Evolutionary conservation across 148 eudicot genomes (phyloP).

Genomic region (Suaeda aralocaspica): DNA sequence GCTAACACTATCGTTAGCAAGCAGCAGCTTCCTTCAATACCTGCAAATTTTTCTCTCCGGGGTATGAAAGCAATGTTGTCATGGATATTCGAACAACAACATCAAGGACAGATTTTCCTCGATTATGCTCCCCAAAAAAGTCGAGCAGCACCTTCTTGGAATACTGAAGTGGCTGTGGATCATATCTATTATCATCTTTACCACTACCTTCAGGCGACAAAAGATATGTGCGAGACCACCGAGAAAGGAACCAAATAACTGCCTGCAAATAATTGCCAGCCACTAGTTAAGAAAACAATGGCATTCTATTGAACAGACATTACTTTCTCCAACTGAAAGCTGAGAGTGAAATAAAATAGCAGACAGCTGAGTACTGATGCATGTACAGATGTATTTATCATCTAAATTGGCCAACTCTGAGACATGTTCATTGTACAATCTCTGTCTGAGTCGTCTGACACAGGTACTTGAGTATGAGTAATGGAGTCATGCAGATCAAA

Average conservation of each 20-base stretch:
- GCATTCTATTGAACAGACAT: background rate
- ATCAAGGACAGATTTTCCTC: conserved; percentile 66
- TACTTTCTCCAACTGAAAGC: background rate
- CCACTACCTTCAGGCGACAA: conserved; percentile 52
- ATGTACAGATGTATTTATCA: too few species aligned
- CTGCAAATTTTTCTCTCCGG: conserved; percentile 96
- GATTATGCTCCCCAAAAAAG: conserved; percentile 60
- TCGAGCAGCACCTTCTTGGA: conserved; percentile 44
- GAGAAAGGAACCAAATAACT: conserved; percentile 84
- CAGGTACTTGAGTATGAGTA: background rate
- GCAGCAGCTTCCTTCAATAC: conserved; percentile 30
- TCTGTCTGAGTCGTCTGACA: too few species aligned
- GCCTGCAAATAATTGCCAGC: conserved; percentile 49
- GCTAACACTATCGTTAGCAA: background rate
- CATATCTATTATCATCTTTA: conserved; percentile 17
- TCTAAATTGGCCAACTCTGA: background rate
- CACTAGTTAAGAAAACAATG: background rate
- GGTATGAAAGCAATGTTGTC: conserved; percentile 63
- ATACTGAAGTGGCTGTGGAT: conserved; percentile 31
- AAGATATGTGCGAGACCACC: conserved; percentile 89
- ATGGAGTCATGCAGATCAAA: background rate
- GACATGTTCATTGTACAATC: background rate
- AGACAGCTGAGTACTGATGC: too few species aligned
- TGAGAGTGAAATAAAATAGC: too few species aligned
- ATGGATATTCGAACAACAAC: conserved; percentile 62